Conservation (phyloP, 2,329 filamentous ascomycete genomes). For the Alternaria gaisen region DNA sequence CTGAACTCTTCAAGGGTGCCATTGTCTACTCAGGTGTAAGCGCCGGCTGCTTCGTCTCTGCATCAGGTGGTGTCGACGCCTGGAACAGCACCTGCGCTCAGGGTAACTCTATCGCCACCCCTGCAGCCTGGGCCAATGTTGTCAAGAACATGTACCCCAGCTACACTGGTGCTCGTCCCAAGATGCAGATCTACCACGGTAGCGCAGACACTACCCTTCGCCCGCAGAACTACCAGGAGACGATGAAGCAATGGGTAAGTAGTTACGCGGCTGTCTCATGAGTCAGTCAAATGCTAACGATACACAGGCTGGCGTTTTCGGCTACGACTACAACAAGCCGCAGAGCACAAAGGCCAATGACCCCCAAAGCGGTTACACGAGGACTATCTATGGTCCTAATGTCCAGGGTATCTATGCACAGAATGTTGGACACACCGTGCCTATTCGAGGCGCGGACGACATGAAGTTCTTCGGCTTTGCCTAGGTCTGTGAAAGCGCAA, state of each 20-base stretch:
- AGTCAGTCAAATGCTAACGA: background rate
- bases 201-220: constrained; percentile 60
- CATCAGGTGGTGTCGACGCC: constrained; percentile 52
- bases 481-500: background rate
- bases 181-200: constrained; percentile 68
- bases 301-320: constrained; percentile 38
- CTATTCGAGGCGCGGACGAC: constrained; percentile 44
- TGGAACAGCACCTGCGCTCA: constrained; percentile 64
- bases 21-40: constrained; percentile 63
- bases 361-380: constrained; percentile 46
- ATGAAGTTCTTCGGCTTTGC: constrained; percentile 49
- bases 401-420: constrained; percentile 49
- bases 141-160: constrained; percentile 60
- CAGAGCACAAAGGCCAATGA: constrained; percentile 39
- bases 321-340: constrained; percentile 45
- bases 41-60: constrained; percentile 62
- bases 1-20: constrained; percentile 63
- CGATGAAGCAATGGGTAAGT: constrained; percentile 47
- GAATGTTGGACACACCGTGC: constrained; percentile 48
- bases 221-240: constrained; percentile 66
- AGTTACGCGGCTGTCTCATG: background rate
- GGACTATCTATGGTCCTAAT: constrained; percentile 39
- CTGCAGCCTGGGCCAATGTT: constrained; percentile 59
- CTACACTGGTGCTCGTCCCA: constrained; percentile 61
- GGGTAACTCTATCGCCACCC: constrained; percentile 57